These are phyloP conservation scores for Chlamydomonas reinhardtii DNA, from an alignment of 163 green algal genomes.

Conservation along the genomic window DNA sequence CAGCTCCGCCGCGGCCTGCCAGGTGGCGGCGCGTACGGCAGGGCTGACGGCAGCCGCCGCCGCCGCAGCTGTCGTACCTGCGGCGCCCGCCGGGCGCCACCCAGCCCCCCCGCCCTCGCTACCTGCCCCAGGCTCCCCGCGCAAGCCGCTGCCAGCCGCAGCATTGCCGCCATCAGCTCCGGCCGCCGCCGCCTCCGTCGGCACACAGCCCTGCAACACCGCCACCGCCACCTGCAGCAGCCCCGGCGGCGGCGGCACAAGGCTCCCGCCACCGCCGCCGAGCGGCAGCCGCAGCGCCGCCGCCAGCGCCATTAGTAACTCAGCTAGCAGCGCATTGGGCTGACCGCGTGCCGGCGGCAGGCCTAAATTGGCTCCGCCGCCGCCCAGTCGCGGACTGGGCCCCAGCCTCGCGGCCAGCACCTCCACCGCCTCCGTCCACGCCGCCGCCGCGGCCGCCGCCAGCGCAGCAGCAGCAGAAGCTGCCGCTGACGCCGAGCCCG, in stretches of 20 bases:
- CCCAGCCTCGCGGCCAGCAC: constrained; percentile 3
- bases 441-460: constrained; percentile 5
- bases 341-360: constrained; percentile 6
- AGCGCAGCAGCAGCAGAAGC: neutral
- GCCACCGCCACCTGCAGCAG: constrained; percentile 4
- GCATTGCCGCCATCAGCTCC: neutral
- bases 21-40: neutral
- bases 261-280: neutral
- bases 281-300: constrained; percentile 14
- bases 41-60: neutral
- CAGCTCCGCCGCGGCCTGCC: neutral
- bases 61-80: neutral
- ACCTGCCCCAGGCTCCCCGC: neutral
- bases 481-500: neutral
- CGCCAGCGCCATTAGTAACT: constrained; percentile 24
- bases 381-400: too few relatives aligned
- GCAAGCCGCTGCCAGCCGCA: neutral
- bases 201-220: neutral
- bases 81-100: neutral
- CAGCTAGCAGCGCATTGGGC: constrained; percentile 21
- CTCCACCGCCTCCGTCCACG: neutral
- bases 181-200: neutral
- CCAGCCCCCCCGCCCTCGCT: neutral
- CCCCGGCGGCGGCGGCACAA: constrained; percentile 7
- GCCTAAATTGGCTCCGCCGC: neutral